Percentiles rank a stretch among this genome's conserved stretches.
Evolutionary conservation across 306 rosid genomes (phyloP).

Genomic region (Begonia masoniana): DNA sequence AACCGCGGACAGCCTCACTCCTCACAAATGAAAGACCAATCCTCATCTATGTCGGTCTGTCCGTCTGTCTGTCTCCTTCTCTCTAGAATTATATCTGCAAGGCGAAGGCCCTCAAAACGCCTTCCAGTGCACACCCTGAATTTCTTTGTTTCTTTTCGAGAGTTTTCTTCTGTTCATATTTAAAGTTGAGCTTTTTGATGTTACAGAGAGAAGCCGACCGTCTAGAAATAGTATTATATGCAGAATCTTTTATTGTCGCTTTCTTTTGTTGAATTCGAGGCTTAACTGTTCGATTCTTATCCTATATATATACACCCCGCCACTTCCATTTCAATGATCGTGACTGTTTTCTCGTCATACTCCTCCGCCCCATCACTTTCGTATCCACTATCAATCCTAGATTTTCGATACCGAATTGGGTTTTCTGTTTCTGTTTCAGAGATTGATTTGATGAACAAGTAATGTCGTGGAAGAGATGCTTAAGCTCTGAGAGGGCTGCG

Average conservation of each 20-base stretch:
- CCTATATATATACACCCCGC: constrained; percentile 12
- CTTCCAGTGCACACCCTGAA: not conserved
- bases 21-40: too few relatives aligned
- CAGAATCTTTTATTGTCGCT: constrained; percentile 51
- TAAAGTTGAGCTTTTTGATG: constrained; percentile 15
- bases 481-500: constrained; percentile 2
- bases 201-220: constrained; percentile 20
- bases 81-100: constrained; percentile 13
- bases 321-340: too few relatives aligned
- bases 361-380: too few relatives aligned
- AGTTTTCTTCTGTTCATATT: too few relatives aligned
- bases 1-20: too few relatives aligned
- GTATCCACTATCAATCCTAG: too few relatives aligned
- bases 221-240: constrained; percentile 14
- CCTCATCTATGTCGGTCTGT: not conserved
- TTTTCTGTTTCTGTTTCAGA: too few relatives aligned
- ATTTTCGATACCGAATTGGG: too few relatives aligned
- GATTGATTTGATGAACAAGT: not conserved
- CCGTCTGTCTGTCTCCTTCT: not conserved
- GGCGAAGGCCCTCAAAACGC: not conserved
- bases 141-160: constrained; percentile 9
- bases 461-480: constrained; percentile 34
- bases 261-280: constrained; percentile 43
- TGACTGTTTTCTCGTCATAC: too few relatives aligned
- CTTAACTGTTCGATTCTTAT: constrained; percentile 20